phyloP scores from a whole-genome alignment of 331 rosid genomes.

The Stylosanthes scabra region DNA sequence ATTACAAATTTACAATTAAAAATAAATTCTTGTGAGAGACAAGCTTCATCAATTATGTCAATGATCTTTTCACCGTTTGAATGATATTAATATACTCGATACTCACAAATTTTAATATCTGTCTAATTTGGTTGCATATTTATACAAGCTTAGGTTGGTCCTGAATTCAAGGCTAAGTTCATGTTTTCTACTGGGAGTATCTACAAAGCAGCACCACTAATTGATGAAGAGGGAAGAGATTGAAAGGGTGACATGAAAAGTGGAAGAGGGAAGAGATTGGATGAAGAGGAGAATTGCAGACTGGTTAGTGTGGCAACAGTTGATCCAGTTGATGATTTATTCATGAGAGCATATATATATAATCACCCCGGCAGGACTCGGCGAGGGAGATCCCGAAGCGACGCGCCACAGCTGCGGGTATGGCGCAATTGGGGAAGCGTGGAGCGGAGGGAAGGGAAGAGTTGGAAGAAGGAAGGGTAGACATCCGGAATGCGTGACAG shows the following conservation, averaged over 20 bases:
- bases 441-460: no score
- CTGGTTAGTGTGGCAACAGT: slow-evolving; percentile 88
- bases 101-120: no score
- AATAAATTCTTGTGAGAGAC: no score
- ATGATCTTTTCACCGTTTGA: no score
- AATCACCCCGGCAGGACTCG: slow-evolving; percentile 68
- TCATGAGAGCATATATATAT: no score
- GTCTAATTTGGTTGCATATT: neutral
- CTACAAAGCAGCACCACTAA: slow-evolving; percentile 76
- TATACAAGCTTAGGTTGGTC: slow-evolving; percentile 81
- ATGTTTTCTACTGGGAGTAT: slow-evolving; percentile 76
- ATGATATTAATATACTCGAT: no score
- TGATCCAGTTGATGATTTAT: slow-evolving; percentile 74
- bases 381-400: slow-evolving; percentile 61
- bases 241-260: slow-evolving; percentile 64
- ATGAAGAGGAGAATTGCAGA: slow-evolving; percentile 71
- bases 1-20: neutral
- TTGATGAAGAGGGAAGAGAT: slow-evolving; percentile 83
- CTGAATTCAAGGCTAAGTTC: slow-evolving; percentile 88
- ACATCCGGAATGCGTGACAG: no score
- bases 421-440: slow-evolving; percentile 58
- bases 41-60: no score
- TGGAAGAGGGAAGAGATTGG: slow-evolving; percentile 78
- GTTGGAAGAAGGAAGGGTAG: no score
- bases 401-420: slow-evolving; percentile 55